Conservation (phyloP, 495 filamentous ascomycete genomes). For the Talaromyces adpressus region DNA sequence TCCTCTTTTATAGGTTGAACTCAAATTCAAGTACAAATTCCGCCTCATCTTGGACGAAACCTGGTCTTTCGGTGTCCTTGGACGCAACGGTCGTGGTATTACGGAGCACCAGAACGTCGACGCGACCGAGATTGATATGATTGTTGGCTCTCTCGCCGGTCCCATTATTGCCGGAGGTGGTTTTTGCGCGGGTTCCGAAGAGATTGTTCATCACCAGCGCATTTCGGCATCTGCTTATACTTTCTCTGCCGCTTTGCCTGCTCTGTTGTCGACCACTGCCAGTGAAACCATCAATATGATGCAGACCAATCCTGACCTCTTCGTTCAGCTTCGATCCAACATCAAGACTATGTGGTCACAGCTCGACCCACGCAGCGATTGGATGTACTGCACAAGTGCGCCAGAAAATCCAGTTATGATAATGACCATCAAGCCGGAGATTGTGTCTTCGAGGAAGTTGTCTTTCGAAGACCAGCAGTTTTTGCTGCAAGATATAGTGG, state of each 20-base stretch:
- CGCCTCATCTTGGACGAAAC: conserved; percentile 95
- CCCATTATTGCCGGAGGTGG: conserved; percentile 88
- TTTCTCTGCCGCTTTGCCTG: conserved; percentile 89
- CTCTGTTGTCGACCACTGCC: conserved; percentile 89
- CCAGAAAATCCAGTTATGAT: conserved; percentile 83
- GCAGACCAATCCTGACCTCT: conserved; percentile 72
- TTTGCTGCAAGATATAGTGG: conserved; percentile 80
- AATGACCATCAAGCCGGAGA: conserved; percentile 76
- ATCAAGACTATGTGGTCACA: conserved; percentile 76
- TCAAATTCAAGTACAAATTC: conserved; percentile 94
- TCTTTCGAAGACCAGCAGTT: conserved; percentile 71
- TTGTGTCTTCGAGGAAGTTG: conserved; percentile 62
- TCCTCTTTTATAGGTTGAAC: conserved; percentile 56
- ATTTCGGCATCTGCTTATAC: conserved; percentile 87
- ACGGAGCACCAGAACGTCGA: conserved; percentile 97
- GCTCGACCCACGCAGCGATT: conserved; percentile 88
- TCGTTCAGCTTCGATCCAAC: conserved; percentile 71
- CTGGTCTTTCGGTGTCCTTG: conserved; percentile 91
- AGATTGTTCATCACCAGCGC: conserved; percentile 92
- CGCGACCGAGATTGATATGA: conserved; percentile 85
- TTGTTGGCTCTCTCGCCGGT: conserved; percentile 85
- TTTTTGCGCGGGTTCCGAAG: conserved; percentile 84
- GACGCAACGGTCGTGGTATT: conserved; percentile 80
- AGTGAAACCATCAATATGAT: conserved; percentile 80
- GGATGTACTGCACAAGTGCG: conserved; percentile 76